Percentiles rank a stretch among this genome's conserved stretches.
phyloP scores from a whole-genome alignment of 805 yeast species.

The Ogataea paradorogensis region DNA sequence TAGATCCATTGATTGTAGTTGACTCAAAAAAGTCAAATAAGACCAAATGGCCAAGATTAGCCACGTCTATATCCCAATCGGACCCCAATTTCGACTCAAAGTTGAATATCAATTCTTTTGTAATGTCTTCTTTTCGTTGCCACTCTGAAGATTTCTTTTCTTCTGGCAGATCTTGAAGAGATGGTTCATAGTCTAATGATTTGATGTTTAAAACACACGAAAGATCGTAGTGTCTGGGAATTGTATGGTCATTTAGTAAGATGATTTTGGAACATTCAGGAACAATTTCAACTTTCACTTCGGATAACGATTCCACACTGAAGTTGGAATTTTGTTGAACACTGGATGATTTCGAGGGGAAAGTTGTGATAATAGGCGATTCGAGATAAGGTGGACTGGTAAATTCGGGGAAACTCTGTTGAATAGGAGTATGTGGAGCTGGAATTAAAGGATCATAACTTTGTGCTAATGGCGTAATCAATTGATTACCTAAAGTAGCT shows the following conservation, averaged over 20 bases:
- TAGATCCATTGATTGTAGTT: conserved; percentile 6
- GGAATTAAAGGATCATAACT: conserved; percentile 12
- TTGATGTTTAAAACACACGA: conserved; percentile 25
- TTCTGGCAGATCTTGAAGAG: conserved; percentile 19
- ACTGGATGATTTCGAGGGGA: conserved; percentile 9
- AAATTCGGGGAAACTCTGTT: conserved; percentile 15
- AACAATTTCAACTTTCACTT: conserved; percentile 23
- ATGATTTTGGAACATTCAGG: conserved; percentile 28
- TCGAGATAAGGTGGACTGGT: conserved; percentile 13
- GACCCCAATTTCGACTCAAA: conserved; percentile 15
- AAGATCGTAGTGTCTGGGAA: conserved; percentile 21
- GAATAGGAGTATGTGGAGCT: conserved; percentile 21
- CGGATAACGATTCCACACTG: conserved; percentile 12
- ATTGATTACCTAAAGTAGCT: conserved; percentile 8
- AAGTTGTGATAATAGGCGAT: conserved; percentile 17
- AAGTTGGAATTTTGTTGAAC: conserved; percentile 1
- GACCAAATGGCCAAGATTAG: conserved; percentile 24
- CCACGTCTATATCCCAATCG: conserved; percentile 18
- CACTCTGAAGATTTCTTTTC: conserved; percentile 17
- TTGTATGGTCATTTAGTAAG: conserved; percentile 11
- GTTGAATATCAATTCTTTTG: conserved; percentile 19
- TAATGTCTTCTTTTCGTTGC: conserved; percentile 22
- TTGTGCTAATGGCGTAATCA: conserved; percentile 10
- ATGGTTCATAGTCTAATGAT: conserved; percentile 27
- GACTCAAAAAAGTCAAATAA: conserved; percentile 27